phyloP scores from a whole-genome alignment of 768 basidiomycete species.

The Mycena latifolia region DNA sequence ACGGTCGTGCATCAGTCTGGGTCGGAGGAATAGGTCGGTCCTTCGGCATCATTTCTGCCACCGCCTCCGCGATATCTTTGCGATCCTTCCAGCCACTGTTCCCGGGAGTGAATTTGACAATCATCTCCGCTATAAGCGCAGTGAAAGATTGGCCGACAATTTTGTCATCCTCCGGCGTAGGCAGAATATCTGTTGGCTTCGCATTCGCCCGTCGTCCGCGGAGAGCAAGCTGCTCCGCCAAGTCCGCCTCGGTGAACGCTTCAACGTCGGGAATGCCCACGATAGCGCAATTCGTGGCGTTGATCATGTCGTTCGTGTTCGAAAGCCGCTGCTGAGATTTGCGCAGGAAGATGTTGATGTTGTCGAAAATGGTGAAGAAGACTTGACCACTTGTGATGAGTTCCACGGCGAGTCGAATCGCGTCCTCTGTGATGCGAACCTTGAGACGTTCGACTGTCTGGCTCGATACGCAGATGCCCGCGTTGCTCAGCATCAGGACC shows the following conservation, averaged over 20 bases:
- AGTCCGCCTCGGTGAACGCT: constrained; percentile 22
- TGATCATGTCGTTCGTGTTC: constrained; percentile 44
- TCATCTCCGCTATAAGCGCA: constrained; percentile 29
- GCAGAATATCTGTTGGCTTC: constrained; percentile 35
- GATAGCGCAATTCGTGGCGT: constrained; percentile 41
- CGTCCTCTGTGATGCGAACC: constrained; percentile 40
- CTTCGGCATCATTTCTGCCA: constrained; percentile 6
- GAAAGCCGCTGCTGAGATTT: constrained; percentile 45
- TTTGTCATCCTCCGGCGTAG: constrained; percentile 33
- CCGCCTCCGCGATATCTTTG: constrained; percentile 8
- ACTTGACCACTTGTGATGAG: constrained; percentile 38
- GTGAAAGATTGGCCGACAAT: constrained; percentile 26
- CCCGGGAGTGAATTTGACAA: constrained; percentile 34
- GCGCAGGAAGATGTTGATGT: constrained; percentile 47
- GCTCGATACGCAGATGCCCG: constrained; percentile 41
- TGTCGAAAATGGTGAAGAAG: constrained; percentile 43
- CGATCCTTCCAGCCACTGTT: constrained; percentile 30
- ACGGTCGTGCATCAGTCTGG: constrained; percentile 14
- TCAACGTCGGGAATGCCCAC: constrained; percentile 22
- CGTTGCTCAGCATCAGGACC: constrained; percentile 42
- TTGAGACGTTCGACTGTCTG: constrained; percentile 44
- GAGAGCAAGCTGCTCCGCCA: constrained; percentile 27
- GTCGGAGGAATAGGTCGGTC: constrained; percentile 2
- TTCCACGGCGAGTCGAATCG: constrained; percentile 35
- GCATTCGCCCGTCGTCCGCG: constrained; percentile 35